Evolutionary conservation across 2,329 filamentous ascomycete species (phyloP), one percentile per base, ranked within the genome.

Genomic region (Achaetomium macrosporum): DNA sequence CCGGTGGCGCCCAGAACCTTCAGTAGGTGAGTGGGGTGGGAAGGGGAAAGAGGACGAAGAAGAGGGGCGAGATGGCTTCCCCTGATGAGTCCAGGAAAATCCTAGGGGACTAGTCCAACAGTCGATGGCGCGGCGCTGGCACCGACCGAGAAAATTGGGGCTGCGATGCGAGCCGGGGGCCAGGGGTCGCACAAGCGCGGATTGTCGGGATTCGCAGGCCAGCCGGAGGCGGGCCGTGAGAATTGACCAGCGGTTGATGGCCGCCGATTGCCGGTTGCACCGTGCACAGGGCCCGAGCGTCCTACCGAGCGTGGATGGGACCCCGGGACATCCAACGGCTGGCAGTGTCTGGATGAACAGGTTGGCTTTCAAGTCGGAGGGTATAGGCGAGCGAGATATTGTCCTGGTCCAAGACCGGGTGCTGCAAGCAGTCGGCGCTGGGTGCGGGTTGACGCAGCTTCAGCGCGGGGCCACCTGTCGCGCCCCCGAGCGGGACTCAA

Each of bases 181-280:
- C 42, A 47, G 30, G 49, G 48, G 57, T 25, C 19, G 33, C 49
- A 43, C 56, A 58, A 54, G 54, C 56, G 57, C 52, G 57, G 51
- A 47, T 39, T 17, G 35, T 33, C 51, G 49, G 55, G 45, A 55
- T 50, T 51, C 40, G 49, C 40, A 45, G 51, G 45, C 49, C 46
- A 54, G 51, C 53, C 57, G 54, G 50, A 54, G 50, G 57, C 57
- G 57, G 54, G 47, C 57, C 51, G 57, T 53, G 46, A 33, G 36
- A 50, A 37, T 47, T n/a, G 47, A 41, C 50, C 51, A 47, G 46
- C 50, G 48, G 43, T 40, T 30, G 42, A 47, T 17, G 19, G 42
- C 40, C 40, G 37, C 53, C 54, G 42, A 47, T 47, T 51, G 50
- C 46, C 43, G 42, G 50, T 43, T 47, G 41, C 47, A 50, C 42